Evolutionary conservation across 1,139 yeast genomes (phyloP).

Genomic region (Suhomyces taliae): DNA sequence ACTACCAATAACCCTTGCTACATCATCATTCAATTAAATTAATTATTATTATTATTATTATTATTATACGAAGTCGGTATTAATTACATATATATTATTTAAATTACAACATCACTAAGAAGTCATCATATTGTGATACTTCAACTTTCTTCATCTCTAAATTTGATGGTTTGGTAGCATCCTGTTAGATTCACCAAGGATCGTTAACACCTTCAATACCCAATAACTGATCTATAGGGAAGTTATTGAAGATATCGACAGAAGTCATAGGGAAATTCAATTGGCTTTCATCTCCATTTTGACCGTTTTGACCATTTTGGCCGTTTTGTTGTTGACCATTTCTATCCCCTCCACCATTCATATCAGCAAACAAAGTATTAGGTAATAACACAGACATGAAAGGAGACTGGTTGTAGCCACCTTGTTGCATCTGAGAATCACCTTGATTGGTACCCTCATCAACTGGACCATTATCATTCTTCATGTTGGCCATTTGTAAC

Average conservation of each 20-base stretch:
- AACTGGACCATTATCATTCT: slow-evolving; percentile 20
- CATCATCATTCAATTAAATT: too few relatives aligned
- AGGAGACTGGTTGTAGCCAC: neutral
- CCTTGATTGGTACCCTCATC: neutral
- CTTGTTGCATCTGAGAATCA: neutral
- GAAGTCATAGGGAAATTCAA: slow-evolving; percentile 8
- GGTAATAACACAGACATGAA: slow-evolving; percentile 1
- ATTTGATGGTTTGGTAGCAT: too few relatives aligned
- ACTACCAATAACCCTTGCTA: too few relatives aligned
- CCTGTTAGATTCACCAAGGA: slow-evolving; percentile 3
- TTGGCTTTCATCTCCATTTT: slow-evolving; percentile 3
- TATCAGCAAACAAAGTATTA: slow-evolving; percentile 8
- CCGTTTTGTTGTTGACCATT: neutral
- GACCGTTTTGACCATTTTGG: neutral
- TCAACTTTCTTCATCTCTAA: too few relatives aligned
- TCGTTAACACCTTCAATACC: slow-evolving; percentile 11
- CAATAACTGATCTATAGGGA: slow-evolving; percentile 14
- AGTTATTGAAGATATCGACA: slow-evolving; percentile 10
- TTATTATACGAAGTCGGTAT: too few relatives aligned
- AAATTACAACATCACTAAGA: too few relatives aligned
- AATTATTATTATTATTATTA: too few relatives aligned
- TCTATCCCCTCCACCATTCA: slow-evolving; percentile 2
- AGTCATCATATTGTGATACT: too few relatives aligned
- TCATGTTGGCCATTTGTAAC: slow-evolving; percentile 39
- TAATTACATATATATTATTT: too few relatives aligned